Conservation (phyloP, 768 basidiomycete genomes). For the Leccinum arenicola region DNA sequence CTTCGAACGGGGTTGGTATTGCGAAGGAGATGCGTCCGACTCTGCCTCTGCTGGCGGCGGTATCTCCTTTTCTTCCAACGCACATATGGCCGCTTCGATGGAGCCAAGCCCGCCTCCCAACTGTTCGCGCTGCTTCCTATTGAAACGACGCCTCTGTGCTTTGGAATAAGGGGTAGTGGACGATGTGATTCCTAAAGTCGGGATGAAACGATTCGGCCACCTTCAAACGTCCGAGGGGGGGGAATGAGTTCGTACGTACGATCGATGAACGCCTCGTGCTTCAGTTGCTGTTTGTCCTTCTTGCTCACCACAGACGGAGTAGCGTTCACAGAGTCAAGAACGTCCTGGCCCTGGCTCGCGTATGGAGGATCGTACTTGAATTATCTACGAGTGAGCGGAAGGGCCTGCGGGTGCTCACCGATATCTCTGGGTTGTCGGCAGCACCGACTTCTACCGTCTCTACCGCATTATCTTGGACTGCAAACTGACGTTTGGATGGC, state of each 20-base stretch:
- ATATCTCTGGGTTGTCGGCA: constrained; percentile 28
- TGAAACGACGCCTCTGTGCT: constrained; percentile 66
- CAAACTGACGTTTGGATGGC: constrained; percentile 46
- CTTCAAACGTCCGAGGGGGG: not conserved
- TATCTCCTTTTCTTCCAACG: constrained; percentile 42
- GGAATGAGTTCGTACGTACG: constrained; percentile 38
- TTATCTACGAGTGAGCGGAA: not conserved
- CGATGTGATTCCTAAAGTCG: constrained; percentile 44
- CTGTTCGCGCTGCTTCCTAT: constrained; percentile 65
- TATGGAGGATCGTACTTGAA: not conserved
- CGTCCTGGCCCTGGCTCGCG: constrained; percentile 40
- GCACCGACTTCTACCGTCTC: constrained; percentile 48
- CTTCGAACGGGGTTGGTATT: constrained; percentile 14
- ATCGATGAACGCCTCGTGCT: constrained; percentile 66
- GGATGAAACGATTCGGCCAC: not conserved
- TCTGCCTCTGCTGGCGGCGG: constrained; percentile 14
- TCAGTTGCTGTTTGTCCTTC: constrained; percentile 64
- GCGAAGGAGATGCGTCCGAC: constrained; percentile 17
- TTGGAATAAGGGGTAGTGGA: constrained; percentile 61
- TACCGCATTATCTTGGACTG: constrained; percentile 46
- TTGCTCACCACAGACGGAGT: constrained; percentile 43
- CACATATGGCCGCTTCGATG: constrained; percentile 52
- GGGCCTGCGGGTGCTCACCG: constrained; percentile 35
- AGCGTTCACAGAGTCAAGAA: constrained; percentile 37
- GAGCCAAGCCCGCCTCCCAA: constrained; percentile 49